Base-by-base conservation (phyloP, 2,329 filamentous ascomycete genomes). In the Epichloe uncinata region DNA sequence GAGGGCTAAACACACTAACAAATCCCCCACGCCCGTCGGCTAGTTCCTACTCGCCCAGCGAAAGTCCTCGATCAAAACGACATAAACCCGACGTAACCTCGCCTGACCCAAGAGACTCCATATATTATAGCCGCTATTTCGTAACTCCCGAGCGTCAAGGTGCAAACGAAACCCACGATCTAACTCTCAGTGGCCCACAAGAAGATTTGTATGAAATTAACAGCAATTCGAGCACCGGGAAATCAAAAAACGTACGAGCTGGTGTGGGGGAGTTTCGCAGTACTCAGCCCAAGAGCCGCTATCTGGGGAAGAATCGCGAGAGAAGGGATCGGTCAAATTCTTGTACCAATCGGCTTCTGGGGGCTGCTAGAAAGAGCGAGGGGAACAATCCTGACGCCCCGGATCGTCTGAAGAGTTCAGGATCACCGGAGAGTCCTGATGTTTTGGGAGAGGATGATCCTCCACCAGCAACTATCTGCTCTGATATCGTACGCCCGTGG, bases 261-360 rank as follows among this genome's bases (percentile, higher is more conserved):
- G 26, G 18, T 4, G 37, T 50, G 18, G 30, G 15, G 8, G 37
- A 46, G 30, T 50, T 22, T 22, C 48, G 48, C 33, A 30, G 20
- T 35, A n/a, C 30, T 26, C 42, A 46, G 4, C 42, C 37, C 35
- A 45, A 42, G 36, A 45, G 3, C 18, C 11, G 5, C 18, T 18
- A 26, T 36, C 26, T 30, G 4, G 34, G 8, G 9, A 43, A 36
- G 33, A 26, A 20, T 12, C 44, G 45, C 12, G 13, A 8, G 20
- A 47, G 50, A 43, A 48, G 41, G 4, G 45, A 35, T 12, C 13
- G 50, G 18, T 33, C 22, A 11, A 34, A 34, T n/a, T 35, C 20
- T 5, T 82, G 8, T 20, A 2, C n/a, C 13, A 11, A 40, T 1
- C 43, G 20, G 37, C 33, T 15, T 9, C 16, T 36, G 13, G 36